phyloP scores from a whole-genome alignment of 768 basidiomycete species.

The Suillus luteus region DNA sequence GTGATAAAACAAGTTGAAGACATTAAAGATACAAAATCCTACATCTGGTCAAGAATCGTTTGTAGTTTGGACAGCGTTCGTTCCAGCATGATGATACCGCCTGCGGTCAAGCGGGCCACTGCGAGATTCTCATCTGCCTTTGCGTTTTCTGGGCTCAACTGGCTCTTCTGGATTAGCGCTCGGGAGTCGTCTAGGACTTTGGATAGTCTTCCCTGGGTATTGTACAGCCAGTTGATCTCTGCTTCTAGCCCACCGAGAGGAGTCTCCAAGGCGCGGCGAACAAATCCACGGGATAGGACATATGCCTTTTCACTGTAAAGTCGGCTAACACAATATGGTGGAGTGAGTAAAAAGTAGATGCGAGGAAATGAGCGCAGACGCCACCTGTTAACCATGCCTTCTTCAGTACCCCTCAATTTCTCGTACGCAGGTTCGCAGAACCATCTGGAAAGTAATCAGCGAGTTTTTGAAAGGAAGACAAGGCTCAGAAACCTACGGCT shows the following conservation, averaged over 20 bases:
- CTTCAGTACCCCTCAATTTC: conserved; percentile 86
- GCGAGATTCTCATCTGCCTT: conserved; percentile 46
- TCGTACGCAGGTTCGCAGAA: conserved; percentile 94
- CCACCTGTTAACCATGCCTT: conserved; percentile 85
- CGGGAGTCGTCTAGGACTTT: conserved; percentile 69
- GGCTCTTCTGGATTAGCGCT: conserved; percentile 70
- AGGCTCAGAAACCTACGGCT: conserved; percentile 63
- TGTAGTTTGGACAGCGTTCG: conserved; percentile 73
- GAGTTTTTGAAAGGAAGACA: conserved; percentile 6
- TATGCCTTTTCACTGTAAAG: conserved; percentile 93
- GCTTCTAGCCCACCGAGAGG: conserved; percentile 69
- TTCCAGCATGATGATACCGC: conserved; percentile 77
- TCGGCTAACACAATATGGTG: conserved; percentile 52
- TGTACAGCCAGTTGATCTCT: conserved; percentile 78
- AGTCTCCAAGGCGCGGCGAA: conserved; percentile 84
- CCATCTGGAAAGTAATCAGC: conserved; percentile 51
- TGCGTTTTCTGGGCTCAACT: conserved; percentile 31
- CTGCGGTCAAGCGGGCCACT: conserved; percentile 75
- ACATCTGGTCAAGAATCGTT: conserved; percentile 34
- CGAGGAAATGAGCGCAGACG: conserved; percentile 12
- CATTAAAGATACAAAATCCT: conserved; percentile 17
- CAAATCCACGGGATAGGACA: conserved; percentile 86
- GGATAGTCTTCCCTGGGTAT: conserved; percentile 58
- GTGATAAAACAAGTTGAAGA: conserved; percentile 17
- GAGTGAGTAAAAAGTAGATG: not conserved